phyloP scores from a whole-genome alignment of 805 yeast genomes.

The Hanseniaspora thailandica region DNA sequence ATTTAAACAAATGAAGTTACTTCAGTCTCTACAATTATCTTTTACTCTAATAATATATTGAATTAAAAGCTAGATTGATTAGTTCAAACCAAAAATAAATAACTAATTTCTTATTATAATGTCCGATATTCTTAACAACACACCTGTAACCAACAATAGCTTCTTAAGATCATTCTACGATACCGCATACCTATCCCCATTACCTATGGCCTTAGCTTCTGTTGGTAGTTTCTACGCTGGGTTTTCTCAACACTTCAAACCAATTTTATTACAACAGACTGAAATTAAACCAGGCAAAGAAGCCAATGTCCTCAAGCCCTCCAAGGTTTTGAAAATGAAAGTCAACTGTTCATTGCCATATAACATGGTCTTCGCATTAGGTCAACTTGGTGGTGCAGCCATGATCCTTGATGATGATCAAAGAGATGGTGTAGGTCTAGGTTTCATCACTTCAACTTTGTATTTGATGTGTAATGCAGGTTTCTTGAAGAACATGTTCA shows the following conservation, averaged over 20 bases:
- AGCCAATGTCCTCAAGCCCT: constrained; percentile 2
- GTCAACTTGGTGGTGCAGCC: constrained; percentile 56
- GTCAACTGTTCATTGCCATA: constrained; percentile 16
- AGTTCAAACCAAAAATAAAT: not conserved
- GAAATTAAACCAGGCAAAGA: constrained; percentile 1
- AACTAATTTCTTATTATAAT: not conserved
- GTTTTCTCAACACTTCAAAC: constrained; percentile 2
- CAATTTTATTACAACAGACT: constrained; percentile 9
- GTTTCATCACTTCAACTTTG: constrained; percentile 67
- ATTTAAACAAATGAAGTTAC: not conserved
- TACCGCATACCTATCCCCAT: not conserved
- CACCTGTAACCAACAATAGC: not conserved
- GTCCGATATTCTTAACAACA: not conserved
- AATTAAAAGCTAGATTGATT: not conserved
- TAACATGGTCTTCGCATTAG: constrained; percentile 48
- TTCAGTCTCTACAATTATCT: not conserved
- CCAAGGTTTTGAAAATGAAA: constrained; percentile 10
- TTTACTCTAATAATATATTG: no score
- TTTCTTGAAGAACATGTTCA: constrained; percentile 40
- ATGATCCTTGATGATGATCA: constrained; percentile 68
- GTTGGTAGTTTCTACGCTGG: not conserved
- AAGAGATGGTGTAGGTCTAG: constrained; percentile 69
- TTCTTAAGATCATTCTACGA: not conserved
- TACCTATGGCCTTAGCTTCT: constrained; percentile 12
- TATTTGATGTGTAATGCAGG: constrained; percentile 63